Evolutionary conservation across 225 moss, liverwort and hornwort genomes (phyloP), one percentile per base, ranked within the genome.

Genomic region (Sphagnum tenellum): DNA sequence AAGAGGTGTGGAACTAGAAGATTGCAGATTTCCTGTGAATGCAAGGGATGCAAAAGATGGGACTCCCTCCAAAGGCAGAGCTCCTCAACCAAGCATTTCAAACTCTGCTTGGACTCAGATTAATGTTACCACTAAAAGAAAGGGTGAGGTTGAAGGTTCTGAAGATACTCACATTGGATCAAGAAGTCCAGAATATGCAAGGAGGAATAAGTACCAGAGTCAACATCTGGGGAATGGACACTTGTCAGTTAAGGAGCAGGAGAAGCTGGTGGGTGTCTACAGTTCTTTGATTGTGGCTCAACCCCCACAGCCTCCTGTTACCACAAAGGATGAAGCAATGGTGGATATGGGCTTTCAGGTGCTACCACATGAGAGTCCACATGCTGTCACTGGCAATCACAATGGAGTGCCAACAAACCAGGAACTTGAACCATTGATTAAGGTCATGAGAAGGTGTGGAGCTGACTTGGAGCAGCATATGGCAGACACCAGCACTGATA

Each of bases 201-300:
- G 81, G 72, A 79, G 85, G 76, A 86, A 78, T 74, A 69, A 83
- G 66, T 71, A 64, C 64, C 78, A 87, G 72, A 88, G 79, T 76
- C 83, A 74, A 14, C 78, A 82, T 47, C 71, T 85, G 71, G 78
- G 82, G 57, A 86, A 86, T 82, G 91, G 84, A 4, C 84, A 75
- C 62, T 71, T 77, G 64, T 66, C 72, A 61, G 45, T 74, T 44
- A 86, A 72, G 72, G 88, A 76, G 65, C 68, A 71, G 65, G 86
- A 80, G 8, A 82, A 66, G 71, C 70, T 12, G 61, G 58, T 63
- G 67, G 54, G 50, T 73, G 57, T 5, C 5, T 57, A 49, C 5
- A 67, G 62, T 44, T 5, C 62, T 7, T 12, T 48, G 48, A 7
- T 65, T 70, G 76, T 73, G 70, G 47, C 47, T 9, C 73, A 67